Base-by-base conservation (phyloP, 2,329 filamentous ascomycete species). In the Paecilomyces dactylethromorphus region DNA sequence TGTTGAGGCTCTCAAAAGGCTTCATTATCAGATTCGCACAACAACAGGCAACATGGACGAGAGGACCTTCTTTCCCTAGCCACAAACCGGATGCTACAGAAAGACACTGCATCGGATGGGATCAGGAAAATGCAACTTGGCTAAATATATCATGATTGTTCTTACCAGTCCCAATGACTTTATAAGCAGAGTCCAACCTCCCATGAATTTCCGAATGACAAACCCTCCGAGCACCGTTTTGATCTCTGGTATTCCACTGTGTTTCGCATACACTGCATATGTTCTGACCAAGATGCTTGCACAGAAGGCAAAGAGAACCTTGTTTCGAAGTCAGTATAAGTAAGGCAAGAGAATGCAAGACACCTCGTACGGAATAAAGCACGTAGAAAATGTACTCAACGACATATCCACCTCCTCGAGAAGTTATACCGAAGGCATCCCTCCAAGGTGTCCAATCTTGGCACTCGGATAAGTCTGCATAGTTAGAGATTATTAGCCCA, bases 201-300 rank as follows among this genome's bases (percentile, higher is more conserved):
- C 91, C 69, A 97, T 80, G 68, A 97, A 96, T 60, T 87, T 85
- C 61, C 87, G 84, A 62, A 99, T 97, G 32, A 99, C 88, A 72
- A 97, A 97, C 5, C 93, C 93, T 49, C 93, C 93, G 57, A 99
- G 79, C 8, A 99, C 85, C 2, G 92, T 97, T 80, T 99, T 99
- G 76, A 99, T 95, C 79, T 99, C 93, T 5, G 93, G 92, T 66
- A 99, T 97, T 76, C 93, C 93, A 71, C 91, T 96, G 70, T 97
- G 93, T 71, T 90, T 93, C 54, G 93, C 93, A 75, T 96, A 91
- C 4, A 89, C 81, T 24, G 91, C 91, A 74, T 92, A 97, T 66
- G 88, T 85, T 66, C 88, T 86, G 13, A 97, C 92, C 57, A 97
- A 78, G 56, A 92, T 71, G 56, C 89, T 90, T 10, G 94, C 91